Base-by-base conservation (phyloP, 768 basidiomycete genomes). In the Sporobolomyces pararoseus region DNA sequence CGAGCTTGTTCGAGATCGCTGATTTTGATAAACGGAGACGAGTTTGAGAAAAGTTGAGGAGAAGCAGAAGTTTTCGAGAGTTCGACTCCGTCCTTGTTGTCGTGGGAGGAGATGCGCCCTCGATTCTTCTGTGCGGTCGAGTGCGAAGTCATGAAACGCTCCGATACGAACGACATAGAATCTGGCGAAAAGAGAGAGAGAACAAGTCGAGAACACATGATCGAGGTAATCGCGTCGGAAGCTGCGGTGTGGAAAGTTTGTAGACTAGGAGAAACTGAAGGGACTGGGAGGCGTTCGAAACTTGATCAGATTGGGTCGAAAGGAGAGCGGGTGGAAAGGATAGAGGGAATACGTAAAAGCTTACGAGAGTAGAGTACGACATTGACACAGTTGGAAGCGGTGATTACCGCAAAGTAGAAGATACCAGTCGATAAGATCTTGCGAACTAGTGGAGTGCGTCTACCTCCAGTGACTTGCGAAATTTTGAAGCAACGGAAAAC, bases 191-290 rank as follows among this genome's bases (percentile, higher is more conserved):
- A 60, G 25, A 60, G 44, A 7, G 58, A 27, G 7, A 60, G 58
- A 21, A 60, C 58, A 19, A 60, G 39, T 27, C 58, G n/a, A 6
- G 58, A 44, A 47, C 42, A 46, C 58, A 60, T 46, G 44, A 60
- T 44, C 31, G 58, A 60, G 6, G 58, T 60, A 19, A 60, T 17
- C 14, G 13, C 42, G 27, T 44, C 39, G 5, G 42, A 19, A 19
- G 58, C 58, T 25, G 14, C 32, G 25, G 44, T 10, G 42, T 60
- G 58, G 19, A 60, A 60, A 3, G 44, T 47, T 16, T 46, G 6
- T 13, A 60, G 44, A 46, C 12, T 46, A 7, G 58, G 58, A 4
- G 58, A 60, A 23, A 29, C 39, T 10, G n/a, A 21, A 7, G 58
- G 58, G 14, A 60, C 58, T 60, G 29, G 27, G 14, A 19, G n/a